Conservation (phyloP, 257 asterid genomes). For the Lycium ferocissimum region DNA sequence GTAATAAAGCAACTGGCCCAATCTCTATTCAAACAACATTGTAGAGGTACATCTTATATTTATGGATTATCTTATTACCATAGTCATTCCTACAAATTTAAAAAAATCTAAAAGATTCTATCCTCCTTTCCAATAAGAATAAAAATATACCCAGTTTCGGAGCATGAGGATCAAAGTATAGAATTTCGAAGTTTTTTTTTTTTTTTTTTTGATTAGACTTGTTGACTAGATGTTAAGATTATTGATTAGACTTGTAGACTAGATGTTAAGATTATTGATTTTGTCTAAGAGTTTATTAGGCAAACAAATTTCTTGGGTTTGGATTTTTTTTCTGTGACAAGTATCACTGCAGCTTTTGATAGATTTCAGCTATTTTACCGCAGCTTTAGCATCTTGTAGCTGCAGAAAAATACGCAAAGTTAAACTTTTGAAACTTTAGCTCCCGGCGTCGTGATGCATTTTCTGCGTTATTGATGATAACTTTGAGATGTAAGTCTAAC, state of each 20-base stretch:
- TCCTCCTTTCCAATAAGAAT: background rate
- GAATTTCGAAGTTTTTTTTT: background rate
- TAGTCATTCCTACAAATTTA: background rate
- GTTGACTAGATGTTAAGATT: too few relatives aligned
- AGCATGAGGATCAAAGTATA: background rate
- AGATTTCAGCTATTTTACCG: background rate
- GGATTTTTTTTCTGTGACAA: background rate
- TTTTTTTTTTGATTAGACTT: too few relatives aligned
- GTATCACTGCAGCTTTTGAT: background rate
- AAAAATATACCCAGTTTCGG: background rate
- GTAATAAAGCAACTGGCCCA: background rate
- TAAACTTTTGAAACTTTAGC: too few relatives aligned
- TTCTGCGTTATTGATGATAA: background rate
- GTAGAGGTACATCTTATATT: background rate
- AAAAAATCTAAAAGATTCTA: background rate
- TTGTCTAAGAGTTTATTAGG: background rate
- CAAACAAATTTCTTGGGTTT: background rate
- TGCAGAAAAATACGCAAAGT: background rate
- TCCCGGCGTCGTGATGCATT: background rate
- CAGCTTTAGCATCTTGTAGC: background rate
- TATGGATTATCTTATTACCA: conserved; percentile 5
- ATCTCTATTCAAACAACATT: background rate
- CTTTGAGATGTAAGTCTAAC: conserved; percentile 35
- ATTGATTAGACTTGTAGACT: background rate
- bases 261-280: background rate